Percentiles rank a stretch among this genome's conserved stretches.
phyloP scores from a whole-genome alignment of 2,329 filamentous ascomycete species.

The Hypoxylon sp. region DNA sequence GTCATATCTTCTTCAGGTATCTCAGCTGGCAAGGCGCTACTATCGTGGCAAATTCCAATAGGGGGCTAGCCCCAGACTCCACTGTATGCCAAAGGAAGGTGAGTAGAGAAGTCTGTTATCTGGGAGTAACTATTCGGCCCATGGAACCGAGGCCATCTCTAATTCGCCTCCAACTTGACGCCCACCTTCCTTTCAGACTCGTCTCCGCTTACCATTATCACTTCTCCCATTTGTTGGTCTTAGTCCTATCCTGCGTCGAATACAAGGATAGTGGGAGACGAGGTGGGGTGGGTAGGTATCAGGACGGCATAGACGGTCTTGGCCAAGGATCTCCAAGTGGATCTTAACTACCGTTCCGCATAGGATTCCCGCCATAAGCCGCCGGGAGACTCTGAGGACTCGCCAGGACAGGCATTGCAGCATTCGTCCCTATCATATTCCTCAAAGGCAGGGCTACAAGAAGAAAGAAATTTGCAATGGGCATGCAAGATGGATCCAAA shows the following conservation, averaged over 20 bases:
- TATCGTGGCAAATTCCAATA: not conserved
- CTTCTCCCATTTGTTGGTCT: conserved; percentile 26
- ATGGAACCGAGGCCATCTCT: conserved; percentile 15
- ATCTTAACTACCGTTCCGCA: conserved; percentile 30
- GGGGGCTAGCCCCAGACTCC: not conserved
- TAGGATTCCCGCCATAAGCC: conserved; percentile 8
- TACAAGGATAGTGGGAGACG: conserved; percentile 16
- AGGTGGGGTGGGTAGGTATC: conserved; percentile 22
- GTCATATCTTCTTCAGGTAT: not conserved
- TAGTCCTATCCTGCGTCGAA: not conserved
- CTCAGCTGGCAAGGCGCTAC: not conserved
- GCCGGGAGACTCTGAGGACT: conserved; percentile 4
- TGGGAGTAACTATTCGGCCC: conserved; percentile 27
- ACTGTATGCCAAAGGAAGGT: conserved; percentile 12
- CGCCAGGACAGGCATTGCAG: conserved; percentile 10
- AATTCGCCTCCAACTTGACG: conserved; percentile 7
- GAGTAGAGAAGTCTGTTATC: conserved; percentile 2
- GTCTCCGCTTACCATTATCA: conserved; percentile 32
- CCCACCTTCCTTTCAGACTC: conserved; percentile 31
- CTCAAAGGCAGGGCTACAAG: conserved; percentile 7
- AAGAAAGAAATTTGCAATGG: conserved; percentile 14
- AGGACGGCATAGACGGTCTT: conserved; percentile 25
- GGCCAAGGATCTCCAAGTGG: conserved; percentile 25
- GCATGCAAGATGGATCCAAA: conserved; percentile 9
- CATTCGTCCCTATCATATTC: conserved; percentile 26